phyloP scores from a whole-genome alignment of 2,329 filamentous ascomycete species.

The Sordariomycetes sp. region DNA sequence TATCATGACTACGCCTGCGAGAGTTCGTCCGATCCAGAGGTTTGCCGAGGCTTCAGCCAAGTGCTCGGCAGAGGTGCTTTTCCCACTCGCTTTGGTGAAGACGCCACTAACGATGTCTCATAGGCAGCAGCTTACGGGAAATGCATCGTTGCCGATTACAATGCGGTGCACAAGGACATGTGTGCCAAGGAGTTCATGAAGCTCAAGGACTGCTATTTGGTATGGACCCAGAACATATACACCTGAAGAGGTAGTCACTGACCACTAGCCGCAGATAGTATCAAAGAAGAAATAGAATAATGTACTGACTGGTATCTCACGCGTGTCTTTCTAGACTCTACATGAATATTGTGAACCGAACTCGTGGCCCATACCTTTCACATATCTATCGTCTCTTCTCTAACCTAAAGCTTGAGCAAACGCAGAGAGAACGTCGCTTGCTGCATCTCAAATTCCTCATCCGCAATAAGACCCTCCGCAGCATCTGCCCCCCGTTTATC shows the following conservation, averaged over 20 bases:
- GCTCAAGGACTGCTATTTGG: constrained; percentile 81
- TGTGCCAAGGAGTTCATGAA: constrained; percentile 77
- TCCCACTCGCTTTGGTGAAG: not conserved
- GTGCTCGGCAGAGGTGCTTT: constrained; percentile 44
- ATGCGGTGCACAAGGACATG: constrained; percentile 82
- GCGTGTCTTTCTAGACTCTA: constrained; percentile 7
- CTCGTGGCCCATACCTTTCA: too few relatives aligned
- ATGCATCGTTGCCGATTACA: constrained; percentile 86
- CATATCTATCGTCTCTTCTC: too few relatives aligned
- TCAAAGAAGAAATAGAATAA: constrained; percentile 13
- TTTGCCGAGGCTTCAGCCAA: constrained; percentile 44
- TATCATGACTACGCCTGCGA: constrained; percentile 13
- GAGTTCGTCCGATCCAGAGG: constrained; percentile 41
- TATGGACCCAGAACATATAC: constrained; percentile 29
- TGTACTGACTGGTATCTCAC: too few relatives aligned
- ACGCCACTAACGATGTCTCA: not conserved
- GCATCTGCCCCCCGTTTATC: constrained; percentile 33
- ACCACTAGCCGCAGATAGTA: constrained; percentile 10
- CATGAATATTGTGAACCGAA: too few relatives aligned
- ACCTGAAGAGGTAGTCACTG: not conserved
- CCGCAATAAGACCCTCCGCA: constrained; percentile 47
- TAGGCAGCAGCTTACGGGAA: constrained; percentile 82
- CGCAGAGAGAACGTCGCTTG: constrained; percentile 73
- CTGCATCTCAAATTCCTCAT: constrained; percentile 81
- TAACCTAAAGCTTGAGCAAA: constrained; percentile 58